Percentiles rank a stretch among this genome's conserved stretches.
These are phyloP conservation scores for Exobasidium rhododendri DNA, from an alignment of 1,284 basidiomycete species.

Conservation along the genomic window DNA sequence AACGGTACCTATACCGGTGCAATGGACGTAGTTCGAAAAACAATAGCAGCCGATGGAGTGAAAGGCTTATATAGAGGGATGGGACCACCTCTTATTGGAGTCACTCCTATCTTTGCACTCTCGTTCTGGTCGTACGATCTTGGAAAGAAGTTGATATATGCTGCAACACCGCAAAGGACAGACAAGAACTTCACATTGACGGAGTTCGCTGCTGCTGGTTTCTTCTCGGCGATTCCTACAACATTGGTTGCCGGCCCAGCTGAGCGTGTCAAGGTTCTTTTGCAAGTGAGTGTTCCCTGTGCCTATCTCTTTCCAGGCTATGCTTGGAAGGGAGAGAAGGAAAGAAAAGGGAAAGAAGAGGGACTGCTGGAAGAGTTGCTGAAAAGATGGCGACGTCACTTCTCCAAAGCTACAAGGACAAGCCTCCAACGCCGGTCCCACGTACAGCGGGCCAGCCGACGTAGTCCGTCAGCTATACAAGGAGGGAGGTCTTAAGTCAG, in stretches of 20 bases:
- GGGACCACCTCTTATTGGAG: slow-evolving; percentile 89
- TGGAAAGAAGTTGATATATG: slow-evolving; percentile 82
- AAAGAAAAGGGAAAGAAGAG: too few species aligned
- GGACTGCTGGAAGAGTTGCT: too few species aligned
- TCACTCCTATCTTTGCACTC: slow-evolving; percentile 96
- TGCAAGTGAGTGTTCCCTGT: slow-evolving; percentile 66
- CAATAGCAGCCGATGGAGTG: slow-evolving; percentile 80
- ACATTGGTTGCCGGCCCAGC: slow-evolving; percentile 91
- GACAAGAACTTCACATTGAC: slow-evolving; percentile 67
- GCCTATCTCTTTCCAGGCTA: neutral
- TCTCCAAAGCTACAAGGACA: slow-evolving; percentile 86
- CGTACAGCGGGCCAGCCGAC: slow-evolving; percentile 88
- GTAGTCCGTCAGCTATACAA: slow-evolving; percentile 87
- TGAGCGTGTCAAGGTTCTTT: slow-evolving; percentile 92
- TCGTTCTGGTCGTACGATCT: slow-evolving; percentile 98
- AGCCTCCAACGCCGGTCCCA: slow-evolving; percentile 62
- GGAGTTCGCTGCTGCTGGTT: slow-evolving; percentile 89
- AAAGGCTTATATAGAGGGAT: slow-evolving; percentile 92
- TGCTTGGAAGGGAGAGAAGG: too few species aligned
- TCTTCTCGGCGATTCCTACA: slow-evolving; percentile 88
- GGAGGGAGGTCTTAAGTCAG: slow-evolving; percentile 86
- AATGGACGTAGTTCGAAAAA: slow-evolving; percentile 87
- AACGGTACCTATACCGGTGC: slow-evolving; percentile 88
- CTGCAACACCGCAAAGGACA: slow-evolving; percentile 63
- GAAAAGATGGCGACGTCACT: too few species aligned